Percentiles rank a stretch among this genome's conserved stretches.
Evolutionary conservation across 495 filamentous ascomycete species (phyloP).

Genomic region (Halenospora varia): DNA sequence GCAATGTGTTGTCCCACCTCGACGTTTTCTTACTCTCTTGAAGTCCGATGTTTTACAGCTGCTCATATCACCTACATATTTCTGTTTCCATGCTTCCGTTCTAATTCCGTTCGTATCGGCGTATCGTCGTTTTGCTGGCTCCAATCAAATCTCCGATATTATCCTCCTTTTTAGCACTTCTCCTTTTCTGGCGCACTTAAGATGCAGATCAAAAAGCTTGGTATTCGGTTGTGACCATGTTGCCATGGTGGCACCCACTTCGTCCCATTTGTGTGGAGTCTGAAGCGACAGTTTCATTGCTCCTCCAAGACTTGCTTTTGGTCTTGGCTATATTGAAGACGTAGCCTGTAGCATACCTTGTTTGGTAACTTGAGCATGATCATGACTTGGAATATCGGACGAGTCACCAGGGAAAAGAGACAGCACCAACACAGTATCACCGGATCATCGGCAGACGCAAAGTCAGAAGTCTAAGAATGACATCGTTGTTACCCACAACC

Average conservation of each 20-base stretch:
- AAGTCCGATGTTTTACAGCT: neutral
- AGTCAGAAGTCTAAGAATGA: neutral
- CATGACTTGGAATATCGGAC: neutral
- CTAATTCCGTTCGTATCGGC: too few species aligned
- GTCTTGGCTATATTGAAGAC: neutral
- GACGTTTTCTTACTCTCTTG: neutral
- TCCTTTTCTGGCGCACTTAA: neutral
- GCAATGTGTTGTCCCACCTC: neutral
- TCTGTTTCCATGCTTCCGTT: too few species aligned
- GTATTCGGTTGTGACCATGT: neutral
- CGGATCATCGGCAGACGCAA: neutral
- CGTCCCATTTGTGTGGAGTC: neutral
- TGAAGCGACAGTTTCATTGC: neutral
- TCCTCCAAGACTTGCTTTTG: neutral
- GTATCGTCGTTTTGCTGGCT: too few species aligned
- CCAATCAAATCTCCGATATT: neutral
- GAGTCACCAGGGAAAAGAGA: neutral
- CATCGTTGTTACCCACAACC: too few species aligned
- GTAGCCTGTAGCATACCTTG: neutral
- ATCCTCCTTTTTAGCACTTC: neutral
- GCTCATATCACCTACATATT: too few species aligned
- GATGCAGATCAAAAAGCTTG: neutral
- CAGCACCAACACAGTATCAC: neutral
- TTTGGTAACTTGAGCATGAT: neutral
- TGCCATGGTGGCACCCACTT: neutral